Evolutionary conservation across 129 eudicot genomes (phyloP).

Genomic region (Apium graveolens): DNA sequence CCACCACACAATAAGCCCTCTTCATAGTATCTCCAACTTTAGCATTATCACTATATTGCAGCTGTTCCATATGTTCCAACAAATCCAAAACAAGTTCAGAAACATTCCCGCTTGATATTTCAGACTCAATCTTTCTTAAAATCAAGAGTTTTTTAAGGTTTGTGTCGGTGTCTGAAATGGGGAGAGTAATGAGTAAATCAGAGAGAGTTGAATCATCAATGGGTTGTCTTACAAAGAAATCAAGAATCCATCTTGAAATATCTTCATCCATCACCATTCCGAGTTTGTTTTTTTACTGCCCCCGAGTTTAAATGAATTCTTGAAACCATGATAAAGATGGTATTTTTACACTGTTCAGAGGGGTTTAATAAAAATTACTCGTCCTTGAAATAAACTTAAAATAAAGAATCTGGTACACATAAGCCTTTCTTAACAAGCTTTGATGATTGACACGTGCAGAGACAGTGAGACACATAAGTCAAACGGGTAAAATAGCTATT

Average conservation of each 20-base stretch:
- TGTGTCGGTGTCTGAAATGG: conserved; percentile 27
- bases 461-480: too few species aligned
- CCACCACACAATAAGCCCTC: conserved; percentile 39
- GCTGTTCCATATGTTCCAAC: conserved; percentile 46
- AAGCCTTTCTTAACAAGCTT: too few species aligned
- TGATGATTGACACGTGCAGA: too few species aligned
- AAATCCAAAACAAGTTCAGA: conserved; percentile 35
- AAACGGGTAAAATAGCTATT: too few species aligned
- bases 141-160: conserved; percentile 33
- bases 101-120: conserved; percentile 16
- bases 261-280: conserved; percentile 36
- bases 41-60: conserved; percentile 11
- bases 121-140: conserved; percentile 35
- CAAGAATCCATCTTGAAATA: conserved; percentile 52
- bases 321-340: neutral
- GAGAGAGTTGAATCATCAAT: conserved; percentile 26
- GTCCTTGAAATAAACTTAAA: too few species aligned
- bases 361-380: too few species aligned
- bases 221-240: conserved; percentile 47
- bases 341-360: too few species aligned
- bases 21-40: neutral
- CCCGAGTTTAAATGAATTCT: neutral
- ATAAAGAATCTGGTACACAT: too few species aligned
- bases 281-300: too few species aligned
- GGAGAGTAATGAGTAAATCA: conserved; percentile 32